phyloP scores from a whole-genome alignment of 495 filamentous ascomycete genomes.

The Lasiosphaeria miniovina region DNA sequence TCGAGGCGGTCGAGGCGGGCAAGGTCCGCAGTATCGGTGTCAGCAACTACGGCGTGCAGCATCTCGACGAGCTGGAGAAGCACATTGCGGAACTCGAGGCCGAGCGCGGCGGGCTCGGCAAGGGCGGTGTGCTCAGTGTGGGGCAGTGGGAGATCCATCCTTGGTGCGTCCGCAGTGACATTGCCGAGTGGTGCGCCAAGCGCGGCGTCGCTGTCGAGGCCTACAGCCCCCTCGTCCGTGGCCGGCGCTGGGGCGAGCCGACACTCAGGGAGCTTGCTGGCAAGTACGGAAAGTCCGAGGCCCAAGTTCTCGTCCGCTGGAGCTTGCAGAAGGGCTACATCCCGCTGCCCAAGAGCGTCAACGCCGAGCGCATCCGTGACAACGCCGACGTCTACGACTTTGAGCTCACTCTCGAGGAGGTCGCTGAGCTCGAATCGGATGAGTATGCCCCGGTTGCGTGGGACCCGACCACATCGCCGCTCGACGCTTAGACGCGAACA shows the following conservation, averaged over 20 bases:
- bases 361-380: constrained; percentile 62
- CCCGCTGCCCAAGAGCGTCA: constrained; percentile 75
- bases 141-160: constrained; percentile 91
- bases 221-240: constrained; percentile 74
- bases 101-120: constrained; percentile 57
- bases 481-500: constrained; percentile 5
- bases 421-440: constrained; percentile 48
- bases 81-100: constrained; percentile 66
- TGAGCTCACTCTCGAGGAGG: constrained; percentile 63
- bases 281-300: constrained; percentile 69
- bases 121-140: constrained; percentile 72
- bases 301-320: constrained; percentile 83
- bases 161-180: constrained; percentile 74
- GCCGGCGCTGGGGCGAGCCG: constrained; percentile 62
- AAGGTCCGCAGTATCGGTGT: constrained; percentile 65
- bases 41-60: constrained; percentile 66
- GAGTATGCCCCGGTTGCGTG: constrained; percentile 67
- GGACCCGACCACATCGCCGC: constrained; percentile 53
- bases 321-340: constrained; percentile 78
- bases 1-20: constrained; percentile 60
- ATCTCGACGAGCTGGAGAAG: constrained; percentile 68
- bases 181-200: constrained; percentile 70
- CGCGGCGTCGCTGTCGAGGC: constrained; percentile 72
- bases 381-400: constrained; percentile 83
- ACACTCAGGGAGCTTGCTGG: constrained; percentile 55